These are phyloP conservation scores for Solanum medicagineum DNA, from an alignment of 257 asterid species.

Conservation along the genomic window DNA sequence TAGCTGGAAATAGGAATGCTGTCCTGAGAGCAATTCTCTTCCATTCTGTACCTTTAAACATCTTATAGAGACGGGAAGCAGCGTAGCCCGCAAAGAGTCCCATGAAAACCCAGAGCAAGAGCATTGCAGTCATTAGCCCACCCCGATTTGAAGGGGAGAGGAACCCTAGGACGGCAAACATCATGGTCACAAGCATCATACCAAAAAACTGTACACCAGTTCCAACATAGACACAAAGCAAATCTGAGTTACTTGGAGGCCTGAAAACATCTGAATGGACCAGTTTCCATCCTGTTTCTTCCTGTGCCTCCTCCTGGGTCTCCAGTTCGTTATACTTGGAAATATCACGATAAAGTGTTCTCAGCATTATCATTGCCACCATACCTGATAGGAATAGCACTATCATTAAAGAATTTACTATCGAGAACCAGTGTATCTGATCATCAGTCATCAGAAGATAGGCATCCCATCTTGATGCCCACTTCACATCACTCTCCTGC, in stretches of 20 bases:
- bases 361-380: slow-evolving; percentile 77
- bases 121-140: slow-evolving; percentile 81
- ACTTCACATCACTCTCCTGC: slow-evolving; percentile 74
- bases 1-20: slow-evolving; percentile 49
- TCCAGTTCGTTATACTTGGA: slow-evolving; percentile 68
- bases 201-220: slow-evolving; percentile 64
- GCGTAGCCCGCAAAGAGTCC: slow-evolving; percentile 62
- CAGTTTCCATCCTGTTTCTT: slow-evolving; percentile 74
- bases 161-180: slow-evolving; percentile 65
- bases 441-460: slow-evolving; percentile 68
- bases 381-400: slow-evolving; percentile 80
- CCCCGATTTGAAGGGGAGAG: slow-evolving; percentile 76
- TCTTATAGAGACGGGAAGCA: slow-evolving; percentile 52
- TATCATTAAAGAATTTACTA: slow-evolving; percentile 63
- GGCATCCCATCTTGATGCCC: slow-evolving; percentile 89
- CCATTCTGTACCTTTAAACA: slow-evolving; percentile 77
- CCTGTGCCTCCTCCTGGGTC: slow-evolving; percentile 76
- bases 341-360: slow-evolving; percentile 69
- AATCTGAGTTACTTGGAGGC: slow-evolving; percentile 46
- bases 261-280: slow-evolving; percentile 70
- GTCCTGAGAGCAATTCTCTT: slow-evolving; percentile 55
- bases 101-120: slow-evolving; percentile 73
- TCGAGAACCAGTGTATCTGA: slow-evolving; percentile 81
- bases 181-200: slow-evolving; percentile 52
- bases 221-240: slow-evolving; percentile 64